These are phyloP conservation scores for Calonectria pauciramosa DNA, from an alignment of 2,329 filamentous ascomycete species.

Conservation along the genomic window DNA sequence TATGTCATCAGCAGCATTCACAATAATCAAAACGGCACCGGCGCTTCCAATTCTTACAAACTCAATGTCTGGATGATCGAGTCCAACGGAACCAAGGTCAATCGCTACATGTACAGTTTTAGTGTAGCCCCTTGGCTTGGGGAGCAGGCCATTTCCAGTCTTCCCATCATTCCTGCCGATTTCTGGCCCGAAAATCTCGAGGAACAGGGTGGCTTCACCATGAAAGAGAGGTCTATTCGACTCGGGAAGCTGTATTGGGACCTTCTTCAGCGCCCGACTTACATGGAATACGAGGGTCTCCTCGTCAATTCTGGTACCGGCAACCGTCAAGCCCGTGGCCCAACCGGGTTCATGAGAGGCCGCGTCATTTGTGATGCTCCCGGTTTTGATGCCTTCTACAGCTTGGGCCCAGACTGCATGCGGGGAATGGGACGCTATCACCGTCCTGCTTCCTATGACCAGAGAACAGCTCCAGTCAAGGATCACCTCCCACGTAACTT, in stretches of 20 bases:
- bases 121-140: constrained; percentile 56
- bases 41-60: constrained; percentile 36
- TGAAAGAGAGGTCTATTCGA: constrained; percentile 54
- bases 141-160: constrained; percentile 57
- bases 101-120: constrained; percentile 55
- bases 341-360: constrained; percentile 54
- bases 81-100: constrained; percentile 50
- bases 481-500: constrained; percentile 57
- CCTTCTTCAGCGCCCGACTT: constrained; percentile 59
- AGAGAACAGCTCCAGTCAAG: constrained; percentile 35
- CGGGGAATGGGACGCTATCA: constrained; percentile 32
- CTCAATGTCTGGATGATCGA: constrained; percentile 60
- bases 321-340: constrained; percentile 45
- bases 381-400: constrained; percentile 54
- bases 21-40: constrained; percentile 25
- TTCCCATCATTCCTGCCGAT: constrained; percentile 58
- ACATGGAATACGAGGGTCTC: constrained; percentile 61
- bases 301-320: constrained; percentile 50
- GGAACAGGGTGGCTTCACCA: constrained; percentile 48
- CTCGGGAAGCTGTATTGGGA: constrained; percentile 63
- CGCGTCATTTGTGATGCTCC: constrained; percentile 60
- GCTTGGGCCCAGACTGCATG: constrained; percentile 42
- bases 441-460: constrained; percentile 27
- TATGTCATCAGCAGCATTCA: constrained; percentile 56
- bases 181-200: constrained; percentile 57